Evolutionary conservation across 208 protist genomes (phyloP).

Genomic region (Leishmania tarentolae): DNA sequence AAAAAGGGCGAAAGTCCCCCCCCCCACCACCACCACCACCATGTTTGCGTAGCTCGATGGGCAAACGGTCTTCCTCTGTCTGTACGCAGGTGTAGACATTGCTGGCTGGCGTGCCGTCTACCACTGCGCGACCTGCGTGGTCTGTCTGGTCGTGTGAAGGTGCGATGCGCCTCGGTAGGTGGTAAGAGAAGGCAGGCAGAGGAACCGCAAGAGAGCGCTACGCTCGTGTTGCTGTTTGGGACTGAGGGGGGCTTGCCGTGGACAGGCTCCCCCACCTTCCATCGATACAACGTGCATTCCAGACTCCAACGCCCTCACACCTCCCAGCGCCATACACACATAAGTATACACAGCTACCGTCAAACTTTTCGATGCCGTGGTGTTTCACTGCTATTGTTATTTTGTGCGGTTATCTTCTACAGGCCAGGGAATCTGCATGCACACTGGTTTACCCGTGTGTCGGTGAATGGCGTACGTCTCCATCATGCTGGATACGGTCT

Average conservation of each 20-base stretch:
- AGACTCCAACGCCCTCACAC: too few relatives aligned
- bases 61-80: not conserved
- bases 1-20: too few relatives aligned
- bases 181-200: not conserved
- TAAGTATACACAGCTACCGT: too few relatives aligned
- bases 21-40: too few relatives aligned
- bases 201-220: not conserved
- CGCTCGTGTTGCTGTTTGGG: not conserved
- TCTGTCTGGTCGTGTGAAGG: not conserved
- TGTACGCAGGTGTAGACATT: not conserved
- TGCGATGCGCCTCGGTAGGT: not conserved
- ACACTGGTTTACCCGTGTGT: not conserved
- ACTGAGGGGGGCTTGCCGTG: not conserved
- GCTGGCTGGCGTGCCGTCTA: not conserved
- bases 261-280: not conserved
- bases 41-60: not conserved
- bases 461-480: not conserved
- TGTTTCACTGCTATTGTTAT: too few relatives aligned
- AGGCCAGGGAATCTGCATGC: too few relatives aligned
- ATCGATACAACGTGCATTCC: not conserved
- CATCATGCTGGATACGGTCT: not conserved
- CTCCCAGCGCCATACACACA: too few relatives aligned
- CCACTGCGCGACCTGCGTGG: not conserved
- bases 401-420: too few relatives aligned
- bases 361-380: too few relatives aligned